Base-by-base conservation (phyloP, 208 protist genomes). In the Acanthamoeba royreba region DNA sequence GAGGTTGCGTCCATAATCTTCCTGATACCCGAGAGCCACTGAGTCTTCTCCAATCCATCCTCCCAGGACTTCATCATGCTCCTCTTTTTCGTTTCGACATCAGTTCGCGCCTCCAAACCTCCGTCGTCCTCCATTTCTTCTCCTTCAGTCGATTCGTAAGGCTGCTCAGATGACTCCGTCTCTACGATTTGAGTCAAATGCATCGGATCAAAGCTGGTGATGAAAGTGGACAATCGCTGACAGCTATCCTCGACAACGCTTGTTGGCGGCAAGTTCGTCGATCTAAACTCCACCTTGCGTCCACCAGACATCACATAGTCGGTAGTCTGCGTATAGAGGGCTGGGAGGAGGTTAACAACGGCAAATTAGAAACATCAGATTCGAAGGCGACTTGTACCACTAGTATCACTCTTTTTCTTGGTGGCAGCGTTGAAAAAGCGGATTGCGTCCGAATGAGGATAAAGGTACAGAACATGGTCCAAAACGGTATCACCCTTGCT, bases 1-100 rank as follows among this genome's bases (percentile, higher is more conserved):
- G 77, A 88, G n/a, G 79, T 38, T 25, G 49, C 79, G 47, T 88
- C 45, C 79, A 55, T 88, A 7, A 88, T 35, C 42, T 87, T 87
- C 46, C 40, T 49, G 42, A 87, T 87, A 17, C 77, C 77, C 31
- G 42, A 38, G n/a, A 87, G 77, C 77, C 77, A 87, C 40, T 87
- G 42, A 8, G 77, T 87, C 22, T 43, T 5, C 9, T 87, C 47
- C 31, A 87, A 38, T 35, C 53, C 77, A 31, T 58, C 53, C 77
- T 87, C 47, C 77, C 77, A 87, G 63, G 35, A 17, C 33, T 74
- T 38, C 63, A 45, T 74, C 63, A 74, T 74, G 22, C 13, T 69
- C 25, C 58, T 25, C 58, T 69, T 69, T 31, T 69, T 69, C 28
- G 58, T 31, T 31, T 69, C 58, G 22, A 69, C 63, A 11, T 74